Percentiles rank a stretch among this genome's conserved stretches.
Conservation (phyloP, 805 yeast species). For the Wickerhamiella sergipiensis region DNA sequence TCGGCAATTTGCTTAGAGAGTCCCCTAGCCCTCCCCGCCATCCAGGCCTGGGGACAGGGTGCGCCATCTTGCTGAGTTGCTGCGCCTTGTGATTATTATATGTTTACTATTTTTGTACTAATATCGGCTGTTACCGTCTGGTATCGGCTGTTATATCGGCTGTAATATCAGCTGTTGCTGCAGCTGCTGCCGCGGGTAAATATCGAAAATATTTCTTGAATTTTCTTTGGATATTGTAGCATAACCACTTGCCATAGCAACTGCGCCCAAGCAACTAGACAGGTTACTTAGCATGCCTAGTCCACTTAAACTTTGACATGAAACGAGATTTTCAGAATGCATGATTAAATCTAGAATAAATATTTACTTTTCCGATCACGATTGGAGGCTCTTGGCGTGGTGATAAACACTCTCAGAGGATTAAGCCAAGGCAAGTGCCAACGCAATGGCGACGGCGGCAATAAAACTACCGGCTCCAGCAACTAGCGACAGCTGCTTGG, state of each 20-base stretch:
- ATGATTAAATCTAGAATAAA: neutral
- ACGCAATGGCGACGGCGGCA: constrained; percentile 34
- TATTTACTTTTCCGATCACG: neutral
- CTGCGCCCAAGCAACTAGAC: neutral
- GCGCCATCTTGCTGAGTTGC: too few relatives aligned
- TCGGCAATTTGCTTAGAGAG: neutral
- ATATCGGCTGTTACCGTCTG: too few relatives aligned
- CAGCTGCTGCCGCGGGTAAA: too few relatives aligned
- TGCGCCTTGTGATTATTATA: too few relatives aligned
- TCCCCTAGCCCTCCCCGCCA: neutral
- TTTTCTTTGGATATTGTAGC: too few relatives aligned
- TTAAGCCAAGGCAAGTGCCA: constrained; percentile 20
- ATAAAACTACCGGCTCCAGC: constrained; percentile 24
- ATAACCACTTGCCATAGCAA: neutral
- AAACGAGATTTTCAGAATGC: neutral
- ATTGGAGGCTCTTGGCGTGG: neutral
- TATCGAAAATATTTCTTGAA: too few relatives aligned
- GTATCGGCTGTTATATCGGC: too few relatives aligned
- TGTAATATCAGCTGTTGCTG: too few relatives aligned
- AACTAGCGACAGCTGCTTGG: constrained; percentile 22
- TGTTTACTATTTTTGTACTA: too few relatives aligned
- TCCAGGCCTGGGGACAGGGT: too few relatives aligned
- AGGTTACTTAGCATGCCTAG: neutral
- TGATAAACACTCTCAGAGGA: too few relatives aligned
- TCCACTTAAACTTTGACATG: neutral